Base-by-base conservation (phyloP, 148 eudicot species). In the Rhododendron mucronatum region DNA sequence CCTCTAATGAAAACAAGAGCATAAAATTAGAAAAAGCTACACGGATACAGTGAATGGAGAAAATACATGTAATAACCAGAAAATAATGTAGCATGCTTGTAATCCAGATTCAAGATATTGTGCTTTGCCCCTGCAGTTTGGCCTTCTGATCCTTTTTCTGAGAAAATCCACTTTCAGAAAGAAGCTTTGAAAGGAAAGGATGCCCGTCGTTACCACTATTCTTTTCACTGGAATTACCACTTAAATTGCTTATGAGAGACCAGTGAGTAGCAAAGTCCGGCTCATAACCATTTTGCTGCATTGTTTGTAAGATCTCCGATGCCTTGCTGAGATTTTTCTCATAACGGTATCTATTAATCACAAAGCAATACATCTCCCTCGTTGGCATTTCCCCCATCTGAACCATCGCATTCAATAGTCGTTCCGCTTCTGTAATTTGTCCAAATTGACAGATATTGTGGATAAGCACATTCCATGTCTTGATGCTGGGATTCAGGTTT, bases 231-330 rank as follows among this genome's bases (percentile, higher is more conserved):
- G 84, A 85, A 85, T 85, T 78, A 85, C 91, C 78, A 85, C 91
- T 90, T 79, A 95, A 90, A 78, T 91, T 89, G 88, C 98, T 92
- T 73, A 95, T 92, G 35, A 95, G 86, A 78, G 95, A 95, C 98
- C 98, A 95, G 39, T 95, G 98, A 50, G 92, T 94, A 41, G 85
- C 89, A 80, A 95, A 95, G 83, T 95, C 96, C 16, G 98, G 98
- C 84, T 91, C 91, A 83, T 93, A 90, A 75, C 98, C 98, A 84
- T 88, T 87, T 77, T 87, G 86, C 87, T 94, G 98, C 98, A 96
- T 96, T 55, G 14, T 75, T 39, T 83, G 84, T 87, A 96, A 35
- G 77, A 93, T 57, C 83, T 92, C 91, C 26, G 95, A 93, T 77
- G 98, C 93, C 92, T 91, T 96, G 21, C 82, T 75, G 48, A 91